Conservation (phyloP, 2,329 filamentous ascomycete species). For the Trichophyton verrucosum region DNA sequence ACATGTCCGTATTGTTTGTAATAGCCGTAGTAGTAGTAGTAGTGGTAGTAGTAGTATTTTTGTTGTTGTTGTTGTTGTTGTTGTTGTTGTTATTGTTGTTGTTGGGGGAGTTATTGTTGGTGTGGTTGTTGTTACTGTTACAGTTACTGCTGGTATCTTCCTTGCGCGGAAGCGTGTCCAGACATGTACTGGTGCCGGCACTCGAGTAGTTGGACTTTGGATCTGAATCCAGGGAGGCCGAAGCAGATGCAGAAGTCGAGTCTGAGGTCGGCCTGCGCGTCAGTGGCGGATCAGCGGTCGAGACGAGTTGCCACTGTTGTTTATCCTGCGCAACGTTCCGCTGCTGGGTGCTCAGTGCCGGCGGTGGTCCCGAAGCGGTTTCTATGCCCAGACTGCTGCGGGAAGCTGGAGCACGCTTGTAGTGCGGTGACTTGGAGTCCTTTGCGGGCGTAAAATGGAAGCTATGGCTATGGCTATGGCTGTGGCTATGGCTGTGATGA, state of each 20-base stretch:
- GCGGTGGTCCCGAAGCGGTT: conserved; percentile 38
- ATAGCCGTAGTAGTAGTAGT: too few species aligned
- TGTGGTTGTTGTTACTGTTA: too few species aligned
- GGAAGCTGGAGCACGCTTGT: conserved; percentile 35
- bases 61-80: too few species aligned
- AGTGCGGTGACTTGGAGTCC: conserved; percentile 11
- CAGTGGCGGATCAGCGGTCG: conserved; percentile 17
- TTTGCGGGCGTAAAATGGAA: conserved; percentile 7
- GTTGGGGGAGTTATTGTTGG: too few species aligned
- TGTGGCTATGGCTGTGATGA: background rate
- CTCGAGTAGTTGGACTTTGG: conserved; percentile 8
- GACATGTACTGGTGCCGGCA: background rate
- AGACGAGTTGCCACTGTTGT: conserved; percentile 16
- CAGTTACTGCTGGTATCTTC: background rate
- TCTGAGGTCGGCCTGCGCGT: conserved; percentile 15
- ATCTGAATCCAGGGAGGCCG: background rate
- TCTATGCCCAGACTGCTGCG: conserved; percentile 40
- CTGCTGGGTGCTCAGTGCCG: conserved; percentile 39
- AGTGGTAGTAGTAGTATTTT: too few species aligned
- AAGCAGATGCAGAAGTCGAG: conserved; percentile 11
- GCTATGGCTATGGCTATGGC: background rate
- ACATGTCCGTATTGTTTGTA: too few species aligned
- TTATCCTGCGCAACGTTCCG: conserved; percentile 23
- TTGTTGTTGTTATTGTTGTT: too few species aligned
- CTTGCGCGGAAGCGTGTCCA: background rate